Conservation (phyloP, 2,329 filamentous ascomycete genomes). For the Colletotrichum filicis region DNA sequence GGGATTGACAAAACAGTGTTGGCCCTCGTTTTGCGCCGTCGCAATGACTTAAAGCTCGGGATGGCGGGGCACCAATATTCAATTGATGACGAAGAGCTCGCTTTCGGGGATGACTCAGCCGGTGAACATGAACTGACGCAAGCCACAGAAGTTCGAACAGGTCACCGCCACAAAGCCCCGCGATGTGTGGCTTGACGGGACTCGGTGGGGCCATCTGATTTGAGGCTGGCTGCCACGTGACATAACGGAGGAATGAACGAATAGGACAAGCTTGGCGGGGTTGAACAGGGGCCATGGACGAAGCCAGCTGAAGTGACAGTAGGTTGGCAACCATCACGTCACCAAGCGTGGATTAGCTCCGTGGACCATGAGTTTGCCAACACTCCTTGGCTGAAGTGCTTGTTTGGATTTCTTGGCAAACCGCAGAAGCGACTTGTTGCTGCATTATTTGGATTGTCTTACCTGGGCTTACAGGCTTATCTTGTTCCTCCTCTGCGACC, state of each 20-base stretch:
- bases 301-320: constrained; percentile 13
- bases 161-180: background rate
- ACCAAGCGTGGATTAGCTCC: constrained; percentile 29
- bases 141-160: background rate
- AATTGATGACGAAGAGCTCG: constrained; percentile 17
- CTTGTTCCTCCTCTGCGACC: background rate
- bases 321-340: constrained; percentile 29
- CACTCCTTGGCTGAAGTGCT: constrained; percentile 22
- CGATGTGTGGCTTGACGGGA: constrained; percentile 8
- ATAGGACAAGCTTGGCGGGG: constrained; percentile 11
- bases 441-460: background rate
- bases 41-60: constrained; percentile 19
- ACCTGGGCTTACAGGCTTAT: background rate
- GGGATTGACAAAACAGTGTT: background rate
- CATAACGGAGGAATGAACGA: background rate
- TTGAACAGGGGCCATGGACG: constrained; percentile 1
- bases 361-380: background rate
- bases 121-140: background rate
- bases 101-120: constrained; percentile 30
- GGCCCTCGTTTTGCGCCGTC: background rate
- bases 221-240: background rate
- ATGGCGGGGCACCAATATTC: constrained; percentile 6
- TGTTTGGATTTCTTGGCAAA: constrained; percentile 27
- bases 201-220: background rate
- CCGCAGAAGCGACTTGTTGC: background rate